Conservation (phyloP, 2,329 filamentous ascomycete genomes). For the Neofusicoccum umdonicola region DNA sequence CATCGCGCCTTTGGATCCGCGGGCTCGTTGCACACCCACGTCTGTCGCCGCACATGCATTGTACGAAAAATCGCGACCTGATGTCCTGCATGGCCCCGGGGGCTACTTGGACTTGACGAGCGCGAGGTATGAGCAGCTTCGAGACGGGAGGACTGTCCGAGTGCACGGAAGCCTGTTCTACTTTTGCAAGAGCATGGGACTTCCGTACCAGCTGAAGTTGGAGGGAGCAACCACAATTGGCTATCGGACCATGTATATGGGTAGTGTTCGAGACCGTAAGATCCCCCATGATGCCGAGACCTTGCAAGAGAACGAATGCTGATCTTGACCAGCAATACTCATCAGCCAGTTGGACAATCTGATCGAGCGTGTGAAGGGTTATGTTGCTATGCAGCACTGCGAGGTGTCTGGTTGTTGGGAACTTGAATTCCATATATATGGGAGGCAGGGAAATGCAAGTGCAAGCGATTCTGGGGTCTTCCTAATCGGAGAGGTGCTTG, state of each 20-base stretch:
- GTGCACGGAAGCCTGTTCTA: background rate
- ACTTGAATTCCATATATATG: background rate
- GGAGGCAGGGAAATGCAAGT: background rate
- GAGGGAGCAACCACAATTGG: slow-evolving; percentile 47
- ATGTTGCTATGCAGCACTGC: background rate
- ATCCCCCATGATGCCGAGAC: too few species aligned
- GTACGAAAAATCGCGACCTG: background rate
- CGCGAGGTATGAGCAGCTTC: background rate
- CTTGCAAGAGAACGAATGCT: background rate
- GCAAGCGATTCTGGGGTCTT: slow-evolving; percentile 31
- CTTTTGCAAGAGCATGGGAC: slow-evolving; percentile 21
- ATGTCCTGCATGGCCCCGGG: background rate
- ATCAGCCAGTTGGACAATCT: background rate
- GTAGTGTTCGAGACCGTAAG: slow-evolving; percentile 43
- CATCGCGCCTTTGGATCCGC: slow-evolving; percentile 41
- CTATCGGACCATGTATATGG: slow-evolving; percentile 48
- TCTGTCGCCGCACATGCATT: background rate
- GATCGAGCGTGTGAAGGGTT: background rate
- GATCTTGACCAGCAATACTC: background rate
- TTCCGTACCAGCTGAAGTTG: slow-evolving; percentile 49
- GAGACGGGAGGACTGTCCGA: background rate
- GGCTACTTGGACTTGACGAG: background rate
- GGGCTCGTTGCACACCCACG: slow-evolving; percentile 21
- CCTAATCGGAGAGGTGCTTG: slow-evolving; percentile 49
- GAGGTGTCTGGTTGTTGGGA: background rate